Percentiles rank a stretch among this genome's conserved stretches.
These are phyloP conservation scores for Coffea humblotiana DNA, from an alignment of 305 asterid species.

Conservation along the genomic window DNA sequence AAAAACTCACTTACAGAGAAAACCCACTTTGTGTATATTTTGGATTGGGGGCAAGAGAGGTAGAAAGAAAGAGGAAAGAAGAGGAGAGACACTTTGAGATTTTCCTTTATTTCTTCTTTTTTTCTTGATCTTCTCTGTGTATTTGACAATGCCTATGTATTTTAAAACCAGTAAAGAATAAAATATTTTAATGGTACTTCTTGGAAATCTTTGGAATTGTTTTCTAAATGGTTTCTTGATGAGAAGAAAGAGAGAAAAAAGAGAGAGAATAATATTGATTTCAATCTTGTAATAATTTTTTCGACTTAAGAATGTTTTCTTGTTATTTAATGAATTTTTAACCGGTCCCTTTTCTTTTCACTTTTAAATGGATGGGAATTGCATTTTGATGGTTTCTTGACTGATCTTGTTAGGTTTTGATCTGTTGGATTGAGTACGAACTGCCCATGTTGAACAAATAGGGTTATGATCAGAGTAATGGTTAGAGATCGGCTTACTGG, in stretches of 20 bases:
- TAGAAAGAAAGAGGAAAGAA: constrained; percentile 19
- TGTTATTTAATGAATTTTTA: constrained; percentile 12
- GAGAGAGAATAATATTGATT: neutral
- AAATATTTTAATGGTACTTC: neutral
- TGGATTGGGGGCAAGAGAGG: constrained; percentile 20
- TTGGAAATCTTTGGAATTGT: constrained; percentile 3
- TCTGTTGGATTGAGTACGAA: constrained; percentile 11
- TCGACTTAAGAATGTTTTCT: constrained; percentile 4
- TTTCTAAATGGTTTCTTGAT: neutral
- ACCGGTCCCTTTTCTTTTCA: constrained; percentile 6
- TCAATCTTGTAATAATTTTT: neutral
- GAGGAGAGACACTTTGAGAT: constrained; percentile 16
- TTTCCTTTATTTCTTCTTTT: constrained; percentile 7
- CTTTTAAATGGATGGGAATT: constrained; percentile 2
- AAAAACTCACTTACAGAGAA: constrained; percentile 13
- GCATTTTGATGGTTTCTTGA: constrained; percentile 15
- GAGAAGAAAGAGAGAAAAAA: neutral
- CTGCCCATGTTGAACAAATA: constrained; percentile 11
- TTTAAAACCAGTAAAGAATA: constrained; percentile 9
- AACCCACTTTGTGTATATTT: constrained; percentile 16
- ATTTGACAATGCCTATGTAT: constrained; percentile 20
- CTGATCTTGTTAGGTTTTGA: constrained; percentile 23
- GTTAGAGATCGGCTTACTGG: constrained; percentile 9
- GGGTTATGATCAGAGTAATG: constrained; percentile 26
- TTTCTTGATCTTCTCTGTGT: constrained; percentile 26